phyloP scores from a whole-genome alignment of 352 stramenopile species.

The Phytophthora crassamura region DNA sequence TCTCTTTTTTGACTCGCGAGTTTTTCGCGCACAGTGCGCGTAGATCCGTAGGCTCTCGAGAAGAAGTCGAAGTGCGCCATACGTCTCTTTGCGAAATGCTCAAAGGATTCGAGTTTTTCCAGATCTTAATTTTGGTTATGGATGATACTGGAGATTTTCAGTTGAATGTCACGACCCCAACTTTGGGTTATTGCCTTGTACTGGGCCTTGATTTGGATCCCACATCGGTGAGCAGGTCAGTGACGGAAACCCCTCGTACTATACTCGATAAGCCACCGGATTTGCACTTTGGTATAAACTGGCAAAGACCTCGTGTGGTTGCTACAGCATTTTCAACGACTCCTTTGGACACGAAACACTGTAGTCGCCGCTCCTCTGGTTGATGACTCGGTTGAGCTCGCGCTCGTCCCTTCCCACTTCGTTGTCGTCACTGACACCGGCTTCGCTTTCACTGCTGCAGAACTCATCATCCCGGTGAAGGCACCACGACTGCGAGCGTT shows the following conservation, averaged over 20 bases:
- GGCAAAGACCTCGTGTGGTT: no score
- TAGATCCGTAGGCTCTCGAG: constrained; percentile 1
- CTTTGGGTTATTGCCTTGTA: no score
- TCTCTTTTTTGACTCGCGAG: neutral
- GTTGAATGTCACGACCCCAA: no score
- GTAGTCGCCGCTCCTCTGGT: constrained; percentile 61
- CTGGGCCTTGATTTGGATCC: no score
- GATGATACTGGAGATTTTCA: no score
- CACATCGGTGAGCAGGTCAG: no score
- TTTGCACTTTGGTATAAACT: no score
- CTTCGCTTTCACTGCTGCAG: constrained; percentile 56
- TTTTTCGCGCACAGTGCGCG: neutral
- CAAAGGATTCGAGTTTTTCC: no score
- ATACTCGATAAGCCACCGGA: no score
- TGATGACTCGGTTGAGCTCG: constrained; percentile 65
- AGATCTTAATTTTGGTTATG: no score
- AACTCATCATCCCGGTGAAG: constrained; percentile 45
- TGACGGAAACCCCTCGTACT: no score
- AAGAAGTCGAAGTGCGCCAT: constrained; percentile 9
- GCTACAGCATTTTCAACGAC: constrained; percentile 75
- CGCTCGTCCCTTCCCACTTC: constrained; percentile 55
- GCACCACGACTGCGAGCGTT: neutral
- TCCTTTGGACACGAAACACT: constrained; percentile 61
- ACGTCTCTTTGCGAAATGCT: no score
- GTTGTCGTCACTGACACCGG: constrained; percentile 39